These are phyloP conservation scores for Fusarium sp. DNA, from an alignment of 2,329 filamentous ascomycete species.

Conservation along the genomic window DNA sequence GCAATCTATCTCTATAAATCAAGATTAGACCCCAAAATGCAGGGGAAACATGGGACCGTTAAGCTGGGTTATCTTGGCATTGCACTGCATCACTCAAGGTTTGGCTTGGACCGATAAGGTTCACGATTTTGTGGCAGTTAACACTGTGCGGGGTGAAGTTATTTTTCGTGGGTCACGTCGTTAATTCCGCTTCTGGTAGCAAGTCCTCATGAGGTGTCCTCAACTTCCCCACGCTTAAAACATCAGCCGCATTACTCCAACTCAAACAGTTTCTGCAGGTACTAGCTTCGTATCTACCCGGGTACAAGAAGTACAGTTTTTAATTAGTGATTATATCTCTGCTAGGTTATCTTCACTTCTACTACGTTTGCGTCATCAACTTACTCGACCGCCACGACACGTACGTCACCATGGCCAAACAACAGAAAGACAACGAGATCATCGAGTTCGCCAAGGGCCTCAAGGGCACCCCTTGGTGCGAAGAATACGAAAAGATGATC, in stretches of 20 bases:
- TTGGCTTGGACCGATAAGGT: neutral
- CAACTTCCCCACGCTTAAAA: neutral
- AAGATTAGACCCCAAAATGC: neutral
- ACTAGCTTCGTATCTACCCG: neutral
- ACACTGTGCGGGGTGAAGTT: constrained; percentile 3
- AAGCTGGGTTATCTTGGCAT: constrained; percentile 1
- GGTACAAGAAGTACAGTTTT: neutral
- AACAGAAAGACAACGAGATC: constrained; percentile 34
- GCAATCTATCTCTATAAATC: neutral
- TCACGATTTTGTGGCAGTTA: neutral
- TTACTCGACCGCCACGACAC: neutral
- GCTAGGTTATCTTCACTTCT: no score
- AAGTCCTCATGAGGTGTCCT: constrained; percentile 9
- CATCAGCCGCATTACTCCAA: neutral
- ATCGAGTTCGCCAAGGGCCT: constrained; percentile 42
- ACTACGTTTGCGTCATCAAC: fast-evolving
- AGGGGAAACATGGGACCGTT: neutral
- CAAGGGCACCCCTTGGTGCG: constrained; percentile 39
- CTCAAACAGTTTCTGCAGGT: neutral
- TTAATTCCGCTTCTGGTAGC: neutral
- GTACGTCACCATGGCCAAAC: constrained; percentile 33
- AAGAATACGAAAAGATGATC: constrained; percentile 47
- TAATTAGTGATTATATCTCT: fast-evolving
- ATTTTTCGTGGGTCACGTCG: neutral
- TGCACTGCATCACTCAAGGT: neutral